phyloP scores from a whole-genome alignment of 2,329 filamentous ascomycete species.

The Aspergillus ustus region DNA sequence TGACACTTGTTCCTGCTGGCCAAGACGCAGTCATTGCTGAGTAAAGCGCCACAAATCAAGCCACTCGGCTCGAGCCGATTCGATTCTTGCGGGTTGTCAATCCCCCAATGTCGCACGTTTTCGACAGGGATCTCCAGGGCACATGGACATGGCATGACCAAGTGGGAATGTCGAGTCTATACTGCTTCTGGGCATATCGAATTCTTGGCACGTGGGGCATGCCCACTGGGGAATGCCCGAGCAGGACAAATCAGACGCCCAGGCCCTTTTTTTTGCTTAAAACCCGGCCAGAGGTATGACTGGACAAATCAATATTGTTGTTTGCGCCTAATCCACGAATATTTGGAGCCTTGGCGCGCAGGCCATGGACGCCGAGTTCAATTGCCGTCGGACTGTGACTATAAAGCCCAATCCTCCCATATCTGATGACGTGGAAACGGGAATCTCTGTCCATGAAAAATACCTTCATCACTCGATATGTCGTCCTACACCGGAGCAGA shows the following conservation, averaged over 20 bases:
- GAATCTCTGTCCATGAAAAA: not conserved
- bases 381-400: not conserved
- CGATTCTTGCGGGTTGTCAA: not conserved
- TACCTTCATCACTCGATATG: not conserved
- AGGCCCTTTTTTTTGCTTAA: not conserved
- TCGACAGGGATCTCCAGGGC: not conserved
- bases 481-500: not conserved
- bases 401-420: not conserved
- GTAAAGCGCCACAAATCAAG: not conserved
- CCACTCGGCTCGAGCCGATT: not conserved
- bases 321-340: not conserved
- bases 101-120: not conserved
- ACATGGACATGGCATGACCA: not conserved
- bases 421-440: not conserved
- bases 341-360: not conserved
- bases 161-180: not conserved
- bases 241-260: not conserved
- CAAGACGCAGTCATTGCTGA: not conserved
- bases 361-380: not conserved
- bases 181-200: not conserved
- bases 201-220: not conserved
- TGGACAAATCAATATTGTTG: not conserved
- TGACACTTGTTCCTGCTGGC: not conserved
- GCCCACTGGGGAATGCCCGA: not conserved
- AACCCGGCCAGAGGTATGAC: not conserved